Conservation (phyloP, 2,329 filamentous ascomycete species). For the Cercospora janseana region DNA sequence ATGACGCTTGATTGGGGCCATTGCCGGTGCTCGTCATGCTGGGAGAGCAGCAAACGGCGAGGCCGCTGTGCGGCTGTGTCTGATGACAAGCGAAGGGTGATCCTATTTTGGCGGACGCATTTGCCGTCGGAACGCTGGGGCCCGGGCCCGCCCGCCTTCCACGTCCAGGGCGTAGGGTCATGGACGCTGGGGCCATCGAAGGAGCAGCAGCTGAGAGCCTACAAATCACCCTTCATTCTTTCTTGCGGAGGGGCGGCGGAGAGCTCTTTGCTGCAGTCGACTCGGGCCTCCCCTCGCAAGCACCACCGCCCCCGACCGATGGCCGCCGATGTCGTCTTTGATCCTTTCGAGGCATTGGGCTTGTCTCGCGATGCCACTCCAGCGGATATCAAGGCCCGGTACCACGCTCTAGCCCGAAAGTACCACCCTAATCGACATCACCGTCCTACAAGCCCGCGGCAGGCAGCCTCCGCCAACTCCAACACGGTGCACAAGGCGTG, state of each 20-base stretch:
- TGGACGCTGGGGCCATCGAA: conserved; percentile 11
- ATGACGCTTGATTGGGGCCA: no score
- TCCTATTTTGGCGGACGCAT: neutral
- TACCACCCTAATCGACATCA: conserved; percentile 64
- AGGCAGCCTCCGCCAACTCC: neutral
- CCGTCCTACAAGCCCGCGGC: conserved; percentile 22
- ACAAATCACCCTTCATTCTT: conserved; percentile 14
- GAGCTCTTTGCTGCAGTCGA: conserved; percentile 25
- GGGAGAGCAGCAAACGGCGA: neutral
- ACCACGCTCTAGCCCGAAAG: conserved; percentile 83
- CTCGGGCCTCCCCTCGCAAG: conserved; percentile 7
- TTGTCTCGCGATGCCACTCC: conserved; percentile 69
- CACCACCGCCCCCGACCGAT: no score
- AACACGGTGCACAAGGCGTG: neutral
- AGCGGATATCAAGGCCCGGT: conserved; percentile 81
- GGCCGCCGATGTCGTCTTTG: conserved; percentile 40
- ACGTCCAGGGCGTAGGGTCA: neutral
- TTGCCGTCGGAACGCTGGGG: conserved; percentile 15
- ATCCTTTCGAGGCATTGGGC: conserved; percentile 80
- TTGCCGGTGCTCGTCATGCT: no score
- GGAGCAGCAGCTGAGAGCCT: conserved; percentile 20
- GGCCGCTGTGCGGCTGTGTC: conserved; percentile 13
- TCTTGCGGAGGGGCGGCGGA: conserved; percentile 7
- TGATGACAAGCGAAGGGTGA: neutral
- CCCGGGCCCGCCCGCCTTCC: conserved; percentile 3